Evolutionary conservation across 1,284 basidiomycete genomes (phyloP), one percentile per base, ranked within the genome.

Genomic region (Pterulicium gracile): DNA sequence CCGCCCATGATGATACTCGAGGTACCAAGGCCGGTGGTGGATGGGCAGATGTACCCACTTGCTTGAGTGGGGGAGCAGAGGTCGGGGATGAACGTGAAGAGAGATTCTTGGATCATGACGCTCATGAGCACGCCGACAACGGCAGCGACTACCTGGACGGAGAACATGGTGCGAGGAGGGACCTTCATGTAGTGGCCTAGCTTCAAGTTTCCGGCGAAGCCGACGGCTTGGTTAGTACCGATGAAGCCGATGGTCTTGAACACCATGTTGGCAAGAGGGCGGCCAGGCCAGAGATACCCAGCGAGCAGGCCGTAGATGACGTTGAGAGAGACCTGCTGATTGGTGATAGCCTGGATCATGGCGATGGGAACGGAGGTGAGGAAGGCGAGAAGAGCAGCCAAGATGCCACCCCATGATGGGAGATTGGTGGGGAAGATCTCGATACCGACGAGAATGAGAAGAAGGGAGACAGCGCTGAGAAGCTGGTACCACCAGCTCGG

Each of bases 401-500:
- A 43, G 19, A 64, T 41, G 3, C 68, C 54, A 4, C 61, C 63
- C 64, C 65, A 67, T 17, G 61, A 55, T 1, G 65, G 63, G 43
- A 66, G 50, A 12, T 61, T 52, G 14, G 65, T 66, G 4, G 52
- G 47, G 53, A 59, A 68, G 23, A 57, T 57, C 36, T 58, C 50
- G 10, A 61, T 56, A 4, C 55, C 53, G 34, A 59, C 49, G 20
- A 41, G 39, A 10, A 41, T 7, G 39, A 41, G 10, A 17, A 41
- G 19, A 7, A 41, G 13, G 10, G 39, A 7, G n/a, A 32, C n/a
- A n/a, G 27, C 27, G n/a, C 27, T n/a, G 10, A 32, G 7, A 63
- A 45, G 46, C 67, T 66, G n/a, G 76, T 58, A 58, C 55, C 68
- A 75, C 73, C 73, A 79, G 47, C 75, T 67, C 1, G 78, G 77